phyloP scores from a whole-genome alignment of 352 stramenopile genomes.

The Aphanomyces astaci region DNA sequence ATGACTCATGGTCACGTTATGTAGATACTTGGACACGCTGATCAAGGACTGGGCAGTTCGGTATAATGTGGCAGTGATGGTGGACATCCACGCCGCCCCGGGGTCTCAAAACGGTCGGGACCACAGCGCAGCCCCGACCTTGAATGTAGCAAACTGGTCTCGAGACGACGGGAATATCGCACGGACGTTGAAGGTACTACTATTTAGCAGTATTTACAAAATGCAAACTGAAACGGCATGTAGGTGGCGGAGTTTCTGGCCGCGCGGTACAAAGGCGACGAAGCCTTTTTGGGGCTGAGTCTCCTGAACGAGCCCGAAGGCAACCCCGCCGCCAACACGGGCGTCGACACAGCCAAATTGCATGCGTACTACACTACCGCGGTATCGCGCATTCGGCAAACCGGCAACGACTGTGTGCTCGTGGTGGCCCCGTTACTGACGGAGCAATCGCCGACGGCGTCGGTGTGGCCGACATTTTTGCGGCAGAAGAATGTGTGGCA shows the following conservation, averaged over 20 bases:
- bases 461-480: slow-evolving; percentile 38
- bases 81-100: slow-evolving; percentile 72
- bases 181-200: slow-evolving; percentile 26
- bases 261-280: slow-evolving; percentile 33
- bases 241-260: slow-evolving; percentile 44
- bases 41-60: slow-evolving; percentile 68
- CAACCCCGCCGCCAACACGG: slow-evolving; percentile 36
- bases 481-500: slow-evolving; percentile 39
- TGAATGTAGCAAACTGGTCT: slow-evolving; percentile 22
- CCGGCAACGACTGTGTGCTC: slow-evolving; percentile 51
- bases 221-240: slow-evolving; percentile 71
- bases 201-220: slow-evolving; percentile 47
- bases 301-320: slow-evolving; percentile 75
- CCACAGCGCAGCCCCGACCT: slow-evolving; percentile 41
- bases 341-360: slow-evolving; percentile 24
- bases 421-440: slow-evolving; percentile 43
- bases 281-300: slow-evolving; percentile 56
- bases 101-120: slow-evolving; percentile 77
- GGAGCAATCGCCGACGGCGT: slow-evolving; percentile 36
- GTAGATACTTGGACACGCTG: slow-evolving; percentile 61
- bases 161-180: slow-evolving; percentile 24
- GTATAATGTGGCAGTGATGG: slow-evolving; percentile 56
- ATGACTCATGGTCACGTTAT: neutral
- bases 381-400: slow-evolving; percentile 47
- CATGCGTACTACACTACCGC: slow-evolving; percentile 46